Base-by-base conservation (phyloP, 352 stramenopile species). In the Pythium sukuiense region DNA sequence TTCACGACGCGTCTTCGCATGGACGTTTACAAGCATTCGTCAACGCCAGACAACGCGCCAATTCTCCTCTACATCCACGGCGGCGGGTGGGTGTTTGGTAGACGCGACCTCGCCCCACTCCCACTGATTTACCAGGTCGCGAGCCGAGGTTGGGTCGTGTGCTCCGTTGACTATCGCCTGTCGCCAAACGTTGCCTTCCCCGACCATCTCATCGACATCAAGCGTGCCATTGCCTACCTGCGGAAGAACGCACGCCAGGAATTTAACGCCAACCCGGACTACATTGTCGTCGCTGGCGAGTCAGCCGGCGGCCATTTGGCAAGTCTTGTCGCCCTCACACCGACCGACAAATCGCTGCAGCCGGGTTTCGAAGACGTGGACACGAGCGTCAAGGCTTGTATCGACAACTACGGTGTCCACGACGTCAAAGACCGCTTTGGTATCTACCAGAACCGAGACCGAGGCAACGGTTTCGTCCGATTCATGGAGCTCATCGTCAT, bases 51-150 rank as follows among this genome's bases (percentile, higher is more conserved):
- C 5, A 90, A 90, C 20, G 79, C 83, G n/a, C 85, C 85, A 1
- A 87, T 93, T 49, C 33, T 93, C 30, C 54, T 93, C 29, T 93
- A 91, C 60, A 80, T 93, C 55, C 85, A 93, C 63, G 85, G 85
- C n/a, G 85, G 85, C n/a, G 83, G 72, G 6, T 93, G 85, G 85
- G 67, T 92, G 58, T 71, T 90, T 62, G 84, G 85, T 56, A 81
- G 73, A 20, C 79, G 80, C 1, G 53, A 73, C 26, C 74, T 70
- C 29, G 73, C 80, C 9, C 80, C 80, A 13, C 61, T 88, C 14
- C 74, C 83, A 24, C 71, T 89, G 5, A 69, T 93, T 52, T 89
- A 92, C 52, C 79, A 91, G 55, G 74, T 90, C 45, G 76, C 66
- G 2, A 76, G 53, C 52, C 53, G 71, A 33, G 81, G 81, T 1